Evolutionary conservation across 2,329 filamentous ascomycete genomes (phyloP), one percentile per base, ranked within the genome.

Genomic region (Scedosporium apiospermum): DNA sequence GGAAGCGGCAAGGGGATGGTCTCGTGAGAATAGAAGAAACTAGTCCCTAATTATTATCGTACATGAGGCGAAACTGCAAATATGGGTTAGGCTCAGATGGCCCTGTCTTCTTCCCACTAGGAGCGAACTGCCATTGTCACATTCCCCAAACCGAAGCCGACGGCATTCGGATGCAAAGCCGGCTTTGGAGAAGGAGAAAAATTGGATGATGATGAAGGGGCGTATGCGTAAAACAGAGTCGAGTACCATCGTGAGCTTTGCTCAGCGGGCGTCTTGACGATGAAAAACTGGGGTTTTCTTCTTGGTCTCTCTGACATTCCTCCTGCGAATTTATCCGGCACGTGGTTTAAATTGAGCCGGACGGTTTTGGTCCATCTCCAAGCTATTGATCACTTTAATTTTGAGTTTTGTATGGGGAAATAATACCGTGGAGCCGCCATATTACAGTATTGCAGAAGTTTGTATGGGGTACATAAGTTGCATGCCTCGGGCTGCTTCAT

Each of bases 81-180:
- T 38, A 14, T 38, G 34, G 34, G 34, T 38, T 14, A 38, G 34
- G 10, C 34, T 38, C 34, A 12, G 34, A 38, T 38, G 34, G 34
- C 9, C 30, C 12, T 38, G 34, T 38, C 34, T 12, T 38, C 34
- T 38, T 23, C 23, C 23, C 23, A 23, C 23, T 23, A 3, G 3
- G 9, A 3, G 4, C 34, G 34, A 38, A 38, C 51, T 27, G 18
- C 21, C 12, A 23, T 55, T 12, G 51, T 23, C 23, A 27, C 51
- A 23, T 55, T 27, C 21, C 23, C 23, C 51, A 23, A 14, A 3
- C 51, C 51, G 12, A 55, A 23, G 18, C 44, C 51, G 51, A 55
- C 51, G 51, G 51, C 51, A 55, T 26, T 55, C 51, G 51, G 51
- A 55, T 55, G 51, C 51, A 55, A 23, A 55, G 51, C 51, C 51